These are phyloP conservation scores for Sclerotinia trifoliorum DNA, from an alignment of 2,329 filamentous ascomycete species.

Conservation along the genomic window DNA sequence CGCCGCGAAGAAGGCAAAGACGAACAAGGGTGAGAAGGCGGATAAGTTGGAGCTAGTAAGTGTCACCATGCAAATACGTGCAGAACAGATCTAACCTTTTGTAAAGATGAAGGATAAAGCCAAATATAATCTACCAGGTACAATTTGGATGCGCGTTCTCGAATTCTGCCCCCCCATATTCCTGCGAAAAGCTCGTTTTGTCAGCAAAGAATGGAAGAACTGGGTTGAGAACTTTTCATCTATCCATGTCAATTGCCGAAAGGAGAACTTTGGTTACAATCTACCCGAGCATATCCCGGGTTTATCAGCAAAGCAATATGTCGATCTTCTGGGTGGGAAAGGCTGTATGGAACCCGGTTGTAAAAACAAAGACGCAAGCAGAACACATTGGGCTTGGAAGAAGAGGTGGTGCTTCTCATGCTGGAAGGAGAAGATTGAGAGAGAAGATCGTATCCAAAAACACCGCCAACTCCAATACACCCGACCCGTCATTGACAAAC, in stretches of 20 bases:
- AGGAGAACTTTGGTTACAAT: slow-evolving; percentile 36
- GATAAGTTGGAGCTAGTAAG: slow-evolving; percentile 30
- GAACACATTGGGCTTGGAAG: slow-evolving; percentile 40
- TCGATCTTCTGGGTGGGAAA: slow-evolving; percentile 37
- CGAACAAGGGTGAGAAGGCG: slow-evolving; percentile 25
- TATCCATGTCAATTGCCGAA: slow-evolving; percentile 37
- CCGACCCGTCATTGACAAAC: slow-evolving; percentile 29
- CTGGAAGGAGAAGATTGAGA: slow-evolving; percentile 36
- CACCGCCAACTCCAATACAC: slow-evolving; percentile 28
- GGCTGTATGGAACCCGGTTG: slow-evolving; percentile 36
- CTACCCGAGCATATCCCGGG: slow-evolving; percentile 32
- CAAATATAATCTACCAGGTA: slow-evolving; percentile 25
- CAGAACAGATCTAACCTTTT: slow-evolving; percentile 21
- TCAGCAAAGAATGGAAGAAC: slow-evolving; percentile 29
- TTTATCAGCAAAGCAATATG: slow-evolving; percentile 35
- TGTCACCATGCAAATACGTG: slow-evolving; percentile 6
- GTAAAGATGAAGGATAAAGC: slow-evolving; percentile 24
- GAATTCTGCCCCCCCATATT: slow-evolving; percentile 38
- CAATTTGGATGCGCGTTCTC: slow-evolving; percentile 38
- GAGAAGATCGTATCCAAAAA: slow-evolving; percentile 38
- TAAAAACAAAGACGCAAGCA: slow-evolving; percentile 31
- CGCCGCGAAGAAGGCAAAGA: slow-evolving; percentile 26
- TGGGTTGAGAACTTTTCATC: slow-evolving; percentile 33
- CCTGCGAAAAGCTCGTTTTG: slow-evolving; percentile 35
- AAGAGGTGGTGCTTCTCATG: slow-evolving; percentile 37